A percentile compares a stretch with the other conserved stretches of the same genome.
phyloP scores from a whole-genome alignment of 1,284 basidiomycete genomes.

The Cryptococcus floricola region DNA sequence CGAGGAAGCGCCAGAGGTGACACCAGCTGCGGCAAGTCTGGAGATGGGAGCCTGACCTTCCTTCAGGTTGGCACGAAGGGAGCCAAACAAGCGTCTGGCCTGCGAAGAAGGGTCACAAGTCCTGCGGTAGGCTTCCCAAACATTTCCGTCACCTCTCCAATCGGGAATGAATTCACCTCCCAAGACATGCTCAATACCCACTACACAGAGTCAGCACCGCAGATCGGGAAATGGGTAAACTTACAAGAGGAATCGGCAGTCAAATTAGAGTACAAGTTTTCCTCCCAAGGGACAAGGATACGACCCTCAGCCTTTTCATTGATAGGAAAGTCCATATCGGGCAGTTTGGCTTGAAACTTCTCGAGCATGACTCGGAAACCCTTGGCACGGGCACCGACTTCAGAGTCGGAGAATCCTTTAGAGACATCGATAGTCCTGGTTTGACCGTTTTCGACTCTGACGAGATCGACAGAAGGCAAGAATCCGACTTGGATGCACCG shows the following conservation, averaged over 20 bases:
- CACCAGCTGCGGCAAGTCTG: slow-evolving; percentile 46
- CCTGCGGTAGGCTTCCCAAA: slow-evolving; percentile 89
- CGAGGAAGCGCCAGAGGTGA: slow-evolving; percentile 47
- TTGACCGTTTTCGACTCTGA: slow-evolving; percentile 66
- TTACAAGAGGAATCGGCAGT: slow-evolving; percentile 53
- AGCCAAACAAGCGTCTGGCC: slow-evolving; percentile 75
- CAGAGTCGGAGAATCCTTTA: slow-evolving; percentile 60
- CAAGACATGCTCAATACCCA: slow-evolving; percentile 60
- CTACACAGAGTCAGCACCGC: slow-evolving; percentile 41
- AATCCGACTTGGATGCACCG: slow-evolving; percentile 71
- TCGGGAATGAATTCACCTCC: slow-evolving; percentile 70
- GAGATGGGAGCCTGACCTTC: slow-evolving; percentile 50
- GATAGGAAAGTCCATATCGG: slow-evolving; percentile 86
- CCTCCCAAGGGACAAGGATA: slow-evolving; percentile 83
- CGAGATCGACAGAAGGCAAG: slow-evolving; percentile 76
- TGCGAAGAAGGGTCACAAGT: slow-evolving; percentile 75
- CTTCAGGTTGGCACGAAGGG: slow-evolving; percentile 56
- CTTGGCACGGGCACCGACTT: slow-evolving; percentile 69
- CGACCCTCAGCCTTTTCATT: slow-evolving; percentile 89
- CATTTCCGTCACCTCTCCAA: slow-evolving; percentile 75
- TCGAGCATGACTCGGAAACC: slow-evolving; percentile 71
- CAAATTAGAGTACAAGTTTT: slow-evolving; percentile 63
- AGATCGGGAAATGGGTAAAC: slow-evolving; percentile 15
- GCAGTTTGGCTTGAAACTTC: slow-evolving; percentile 68
- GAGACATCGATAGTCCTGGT: slow-evolving; percentile 62